A percentile compares a stretch with the other conserved stretches of the same genome.
Conservation (phyloP, 2,329 filamentous ascomycete species). For the Ceratocystis harringtonii region DNA sequence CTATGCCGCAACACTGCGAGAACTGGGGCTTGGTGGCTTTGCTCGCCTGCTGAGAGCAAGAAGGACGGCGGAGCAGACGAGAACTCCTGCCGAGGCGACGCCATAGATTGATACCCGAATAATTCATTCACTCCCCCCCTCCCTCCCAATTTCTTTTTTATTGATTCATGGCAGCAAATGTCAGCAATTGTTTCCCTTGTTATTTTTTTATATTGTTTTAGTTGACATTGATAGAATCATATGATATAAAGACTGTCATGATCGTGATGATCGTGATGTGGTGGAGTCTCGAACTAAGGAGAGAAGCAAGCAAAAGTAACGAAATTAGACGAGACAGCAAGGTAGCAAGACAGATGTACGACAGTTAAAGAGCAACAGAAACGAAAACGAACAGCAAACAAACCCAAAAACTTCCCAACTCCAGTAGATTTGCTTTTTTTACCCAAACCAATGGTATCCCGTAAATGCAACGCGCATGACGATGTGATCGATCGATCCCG, state of each 20-base stretch:
- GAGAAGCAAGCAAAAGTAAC: not conserved
- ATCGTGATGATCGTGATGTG: not conserved
- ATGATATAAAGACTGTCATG: conserved; percentile 4
- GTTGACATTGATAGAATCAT: not conserved
- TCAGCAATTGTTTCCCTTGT: no score
- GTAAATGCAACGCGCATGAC: conserved; percentile 13
- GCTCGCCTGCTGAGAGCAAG: conserved; percentile 7
- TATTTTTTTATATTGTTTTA: not conserved
- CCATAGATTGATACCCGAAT: conserved; percentile 6
- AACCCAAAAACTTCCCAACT: conserved; percentile 14
- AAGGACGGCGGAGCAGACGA: not conserved
- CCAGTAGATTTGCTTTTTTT: conserved; percentile 17
- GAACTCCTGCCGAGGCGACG: not conserved
- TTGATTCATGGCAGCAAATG: no score
- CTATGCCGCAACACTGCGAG: conserved; percentile 9
- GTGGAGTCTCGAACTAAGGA: not conserved
- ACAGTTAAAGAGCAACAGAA: conserved; percentile 1
- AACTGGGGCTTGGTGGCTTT: conserved; percentile 7
- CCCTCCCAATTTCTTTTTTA: not conserved
- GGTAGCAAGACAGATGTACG: conserved; percentile 7
- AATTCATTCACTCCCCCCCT: not conserved
- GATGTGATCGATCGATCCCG: conserved; percentile 7
- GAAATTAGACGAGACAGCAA: not conserved
- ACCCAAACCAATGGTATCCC: conserved; percentile 8
- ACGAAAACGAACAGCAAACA: conserved; percentile 10